Conservation (phyloP, 768 basidiomycete species). For the Boletus eberwhitei region DNA sequence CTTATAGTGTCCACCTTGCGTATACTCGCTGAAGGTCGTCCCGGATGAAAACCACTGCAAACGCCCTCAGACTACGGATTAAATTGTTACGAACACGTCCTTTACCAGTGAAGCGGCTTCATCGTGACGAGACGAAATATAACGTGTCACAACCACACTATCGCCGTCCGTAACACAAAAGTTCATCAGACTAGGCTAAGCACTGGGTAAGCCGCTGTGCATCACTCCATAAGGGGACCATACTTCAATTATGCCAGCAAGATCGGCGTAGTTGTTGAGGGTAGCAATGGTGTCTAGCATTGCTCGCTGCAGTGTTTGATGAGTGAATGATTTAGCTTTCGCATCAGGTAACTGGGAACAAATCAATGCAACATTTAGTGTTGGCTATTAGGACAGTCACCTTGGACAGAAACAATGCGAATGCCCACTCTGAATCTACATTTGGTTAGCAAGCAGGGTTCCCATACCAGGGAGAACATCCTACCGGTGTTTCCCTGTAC, state of each 20-base stretch:
- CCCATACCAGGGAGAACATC: constrained; percentile 6
- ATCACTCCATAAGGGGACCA: constrained; percentile 1
- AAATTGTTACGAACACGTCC: constrained; percentile 4
- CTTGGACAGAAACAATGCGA: constrained; percentile 86
- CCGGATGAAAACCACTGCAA: constrained; percentile 91
- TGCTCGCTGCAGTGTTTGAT: constrained; percentile 68
- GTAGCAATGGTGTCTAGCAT: constrained; percentile 86
- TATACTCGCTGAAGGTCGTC: constrained; percentile 88
- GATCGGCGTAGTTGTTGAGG: constrained; percentile 73
- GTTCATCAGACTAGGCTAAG: constrained; percentile 85
- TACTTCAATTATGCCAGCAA: constrained; percentile 72
- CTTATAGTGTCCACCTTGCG: constrained; percentile 84
- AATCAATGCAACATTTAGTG: constrained; percentile 5
- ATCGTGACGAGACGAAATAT: constrained; percentile 87
- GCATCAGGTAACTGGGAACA: constrained; percentile 69
- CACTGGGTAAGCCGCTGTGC: not conserved
- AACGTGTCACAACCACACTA: constrained; percentile 90
- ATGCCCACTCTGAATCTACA: constrained; percentile 95
- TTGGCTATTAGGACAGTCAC: constrained; percentile 32
- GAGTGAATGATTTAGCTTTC: constrained; percentile 70
- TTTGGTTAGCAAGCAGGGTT: not conserved
- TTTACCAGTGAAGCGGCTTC: constrained; percentile 87
- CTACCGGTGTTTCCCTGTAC: constrained; percentile 92
- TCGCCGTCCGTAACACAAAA: constrained; percentile 96
- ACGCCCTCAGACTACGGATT: constrained; percentile 6